Conservation (phyloP, 208 protist species). For the Trypanosoma vivax region DNA sequence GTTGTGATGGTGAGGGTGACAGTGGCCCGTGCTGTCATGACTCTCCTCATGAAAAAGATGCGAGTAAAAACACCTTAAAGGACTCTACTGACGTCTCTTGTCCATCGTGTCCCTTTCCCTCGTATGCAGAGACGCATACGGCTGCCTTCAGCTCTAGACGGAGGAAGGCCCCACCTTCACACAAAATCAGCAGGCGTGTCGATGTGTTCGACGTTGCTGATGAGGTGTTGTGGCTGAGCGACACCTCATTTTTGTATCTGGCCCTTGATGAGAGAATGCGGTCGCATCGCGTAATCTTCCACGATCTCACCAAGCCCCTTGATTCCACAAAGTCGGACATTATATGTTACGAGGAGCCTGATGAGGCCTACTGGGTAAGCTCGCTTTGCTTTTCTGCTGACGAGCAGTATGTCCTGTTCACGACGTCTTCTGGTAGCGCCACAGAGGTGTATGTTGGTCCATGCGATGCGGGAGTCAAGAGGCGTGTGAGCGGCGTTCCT, state of each 20-base stretch:
- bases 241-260: conserved; percentile 42
- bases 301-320: conserved; percentile 29
- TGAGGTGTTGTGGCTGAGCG: conserved; percentile 53
- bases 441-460: conserved; percentile 45
- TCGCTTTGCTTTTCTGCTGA: conserved; percentile 41
- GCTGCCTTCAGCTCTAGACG: no score
- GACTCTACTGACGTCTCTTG: no score
- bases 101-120: no score
- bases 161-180: conserved; percentile 12
- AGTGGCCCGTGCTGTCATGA: no score
- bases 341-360: conserved; percentile 53
- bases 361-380: conserved; percentile 58
- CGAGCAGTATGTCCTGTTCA: conserved; percentile 40
- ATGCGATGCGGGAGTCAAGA: conserved; percentile 5
- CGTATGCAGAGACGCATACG: no score
- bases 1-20: no score
- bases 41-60: no score
- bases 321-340: conserved; percentile 15
- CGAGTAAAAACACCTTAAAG: no score
- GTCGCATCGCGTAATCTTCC: conserved; percentile 44
- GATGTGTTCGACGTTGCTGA: conserved; percentile 46
- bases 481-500: conserved; percentile 13
- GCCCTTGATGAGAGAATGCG: conserved; percentile 50
- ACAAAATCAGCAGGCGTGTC: conserved; percentile 32
- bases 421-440: conserved; percentile 31